Base-by-base conservation (phyloP, 768 basidiomycete species). In the Sistotremastrum suecicum region DNA sequence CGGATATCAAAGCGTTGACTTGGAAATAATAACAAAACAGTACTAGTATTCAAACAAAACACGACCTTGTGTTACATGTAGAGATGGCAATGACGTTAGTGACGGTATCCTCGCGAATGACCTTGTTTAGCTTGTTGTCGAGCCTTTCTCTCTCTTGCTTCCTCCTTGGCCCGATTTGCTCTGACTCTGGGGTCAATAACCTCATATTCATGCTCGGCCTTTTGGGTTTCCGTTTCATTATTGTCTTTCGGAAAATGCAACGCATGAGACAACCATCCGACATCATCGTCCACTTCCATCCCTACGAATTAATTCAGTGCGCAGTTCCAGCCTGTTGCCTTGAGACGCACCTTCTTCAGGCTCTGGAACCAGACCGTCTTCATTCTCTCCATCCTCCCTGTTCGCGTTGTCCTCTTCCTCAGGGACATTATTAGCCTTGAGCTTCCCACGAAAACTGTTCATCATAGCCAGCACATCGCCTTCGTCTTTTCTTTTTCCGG, bases 131-230 rank as follows among this genome's bases (percentile, higher is more conserved):
- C 20, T 20, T 20, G 20, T 20, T 20, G 20, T 20, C 20, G 20
- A 20, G 36, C 36, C 44, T 78, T 84, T 54, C 78, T 66, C 48
- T 83, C 82, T 52, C 69, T 67, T 53, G 86, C 85, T 56, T 90
- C 87, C 54, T 88, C 82, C 54, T 69, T 76, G 29, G 87, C 87
- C 41, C 74, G 64, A 28, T 82, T 83, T 39, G 79, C 71, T 46
- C 87, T 63, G 41, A 74, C 72, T 48, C 87, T 64, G 0, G 87
- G 86, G 57, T 90, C 87, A 57, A 90, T 90, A 30, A 90, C 86
- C 62, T 90, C 86, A 55, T 88, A 89, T 47, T 90, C 87, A 44
- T 83, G 63, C 58, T 87, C 81, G 1, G 83, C 87, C 58, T 87
- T 87, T 49, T 60, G 59, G 28, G 69, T 71, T 62, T 89, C 86